Percentiles rank a stretch among this genome's conserved stretches.
Conservation (phyloP, 768 basidiomycete species). For the Cystobasidium ongulense region DNA sequence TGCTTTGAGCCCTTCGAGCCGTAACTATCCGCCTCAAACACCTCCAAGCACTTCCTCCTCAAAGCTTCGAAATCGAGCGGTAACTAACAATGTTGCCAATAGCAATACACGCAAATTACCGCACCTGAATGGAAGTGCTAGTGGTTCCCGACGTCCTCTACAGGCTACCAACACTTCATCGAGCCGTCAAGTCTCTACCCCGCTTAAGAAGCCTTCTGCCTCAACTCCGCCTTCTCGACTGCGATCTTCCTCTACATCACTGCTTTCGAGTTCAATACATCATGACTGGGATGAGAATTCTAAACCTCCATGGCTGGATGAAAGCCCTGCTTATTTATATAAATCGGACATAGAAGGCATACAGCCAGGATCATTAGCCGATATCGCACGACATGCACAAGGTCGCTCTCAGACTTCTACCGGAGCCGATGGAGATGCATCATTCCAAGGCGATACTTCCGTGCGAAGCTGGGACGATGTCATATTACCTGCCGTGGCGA, state of each 20-base stretch:
- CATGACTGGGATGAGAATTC: conserved; percentile 1
- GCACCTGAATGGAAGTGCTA: not conserved
- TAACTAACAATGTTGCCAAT: not conserved
- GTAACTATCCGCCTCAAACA: not conserved
- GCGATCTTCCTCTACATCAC: not conserved
- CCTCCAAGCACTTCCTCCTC: not conserved
- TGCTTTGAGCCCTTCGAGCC: not conserved
- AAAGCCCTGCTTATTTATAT: not conserved
- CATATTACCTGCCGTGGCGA: conserved; percentile 22
- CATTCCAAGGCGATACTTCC: not conserved
- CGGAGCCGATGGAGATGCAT: not conserved
- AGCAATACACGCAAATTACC: not conserved
- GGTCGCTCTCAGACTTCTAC: not conserved
- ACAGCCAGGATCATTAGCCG: conserved; percentile 20
- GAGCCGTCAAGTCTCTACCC: conserved; percentile 12
- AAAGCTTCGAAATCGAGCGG: not conserved
- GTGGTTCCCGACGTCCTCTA: not conserved
- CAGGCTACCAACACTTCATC: not conserved
- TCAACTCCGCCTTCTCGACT: not conserved
- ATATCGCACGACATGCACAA: conserved; percentile 13
- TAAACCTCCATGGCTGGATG: conserved; percentile 23
- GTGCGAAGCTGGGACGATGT: conserved; percentile 25
- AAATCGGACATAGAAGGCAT: conserved; percentile 4
- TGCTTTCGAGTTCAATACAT: not conserved
- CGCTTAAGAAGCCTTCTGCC: not conserved